Percentiles rank a stretch among this genome's conserved stretches.
phyloP scores from a whole-genome alignment of 2,329 filamentous ascomycete genomes.

The Fusarium nelsonii region DNA sequence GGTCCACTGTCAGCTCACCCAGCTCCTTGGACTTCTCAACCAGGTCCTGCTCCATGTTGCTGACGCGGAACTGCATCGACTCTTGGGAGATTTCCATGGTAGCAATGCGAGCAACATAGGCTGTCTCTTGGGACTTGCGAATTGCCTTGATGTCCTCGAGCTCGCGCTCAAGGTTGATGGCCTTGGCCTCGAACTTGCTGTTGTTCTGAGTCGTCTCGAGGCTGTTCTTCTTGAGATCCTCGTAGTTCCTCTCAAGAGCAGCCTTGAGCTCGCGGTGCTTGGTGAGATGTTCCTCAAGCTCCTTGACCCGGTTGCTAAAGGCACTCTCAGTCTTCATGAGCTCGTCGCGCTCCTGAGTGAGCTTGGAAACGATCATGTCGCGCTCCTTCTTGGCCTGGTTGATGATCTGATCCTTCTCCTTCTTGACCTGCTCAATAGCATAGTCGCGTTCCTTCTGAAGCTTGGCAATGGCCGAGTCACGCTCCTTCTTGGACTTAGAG shows the following conservation, averaged over 20 bases:
- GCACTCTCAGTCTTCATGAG: constrained; percentile 39
- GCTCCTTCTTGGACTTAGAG: constrained; percentile 44
- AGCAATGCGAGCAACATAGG: constrained; percentile 45
- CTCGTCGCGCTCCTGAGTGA: constrained; percentile 45
- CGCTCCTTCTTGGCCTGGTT: constrained; percentile 41
- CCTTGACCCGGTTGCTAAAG: constrained; percentile 45
- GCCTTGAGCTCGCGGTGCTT: constrained; percentile 46
- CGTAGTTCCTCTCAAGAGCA: constrained; percentile 46
- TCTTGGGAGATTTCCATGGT: constrained; percentile 48
- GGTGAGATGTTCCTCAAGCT: constrained; percentile 45
- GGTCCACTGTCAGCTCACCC: constrained; percentile 43
- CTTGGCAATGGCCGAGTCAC: constrained; percentile 36
- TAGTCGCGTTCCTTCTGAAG: constrained; percentile 44
- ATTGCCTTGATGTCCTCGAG: constrained; percentile 45
- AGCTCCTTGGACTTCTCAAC: constrained; percentile 43
- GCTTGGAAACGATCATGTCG: constrained; percentile 30
- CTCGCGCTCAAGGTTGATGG: constrained; percentile 47
- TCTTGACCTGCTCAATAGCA: constrained; percentile 34
- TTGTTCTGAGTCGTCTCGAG: constrained; percentile 22
- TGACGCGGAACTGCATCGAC: constrained; percentile 44
- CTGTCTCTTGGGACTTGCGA: constrained; percentile 44
- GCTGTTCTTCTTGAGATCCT: constrained; percentile 45
- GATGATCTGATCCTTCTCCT: constrained; percentile 42
- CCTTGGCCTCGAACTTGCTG: constrained; percentile 43
- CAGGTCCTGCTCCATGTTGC: constrained; percentile 44